Conservation (phyloP, 176 grass and related monocot genomes). For the Avena atlantica region DNA sequence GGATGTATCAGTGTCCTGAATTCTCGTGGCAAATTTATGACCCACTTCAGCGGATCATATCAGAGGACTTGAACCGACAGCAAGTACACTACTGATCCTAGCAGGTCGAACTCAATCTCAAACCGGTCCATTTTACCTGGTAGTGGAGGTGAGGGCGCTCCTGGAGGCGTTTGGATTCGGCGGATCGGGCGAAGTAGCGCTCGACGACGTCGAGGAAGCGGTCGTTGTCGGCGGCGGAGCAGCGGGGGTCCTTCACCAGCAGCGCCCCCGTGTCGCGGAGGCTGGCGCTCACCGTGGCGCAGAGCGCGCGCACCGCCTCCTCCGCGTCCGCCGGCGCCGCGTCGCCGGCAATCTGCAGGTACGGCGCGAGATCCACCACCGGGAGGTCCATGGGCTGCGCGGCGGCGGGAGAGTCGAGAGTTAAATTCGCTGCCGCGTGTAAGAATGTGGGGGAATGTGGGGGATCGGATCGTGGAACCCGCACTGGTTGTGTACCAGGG, state of each 20-base stretch:
- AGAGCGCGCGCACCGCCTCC: slow-evolving; percentile 62
- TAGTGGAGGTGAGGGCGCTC: slow-evolving; percentile 92
- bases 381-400: slow-evolving; percentile 74
- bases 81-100: neutral
- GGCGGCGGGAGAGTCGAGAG: slow-evolving; percentile 55
- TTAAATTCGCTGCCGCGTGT: slow-evolving; percentile 15
- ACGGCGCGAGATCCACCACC: slow-evolving; percentile 88
- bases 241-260: slow-evolving; percentile 94
- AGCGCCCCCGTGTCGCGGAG: slow-evolving; percentile 86
- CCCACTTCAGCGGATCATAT: neutral
- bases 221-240: slow-evolving; percentile 89
- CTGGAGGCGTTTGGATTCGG: slow-evolving; percentile 86
- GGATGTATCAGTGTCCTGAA: neutral
- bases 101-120: neutral
- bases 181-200: slow-evolving; percentile 81
- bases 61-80: slow-evolving; percentile 1
- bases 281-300: slow-evolving; percentile 79
- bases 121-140: slow-evolving; percentile 49
- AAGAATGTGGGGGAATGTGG: slow-evolving; percentile 6
- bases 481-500: neutral
- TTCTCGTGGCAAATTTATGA: neutral
- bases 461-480: neutral
- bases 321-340: slow-evolving; percentile 27
- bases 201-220: slow-evolving; percentile 95
- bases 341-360: slow-evolving; percentile 47